These are phyloP conservation scores for Madurella fahalii DNA, from an alignment of 2,329 filamentous ascomycete species.

Conservation along the genomic window DNA sequence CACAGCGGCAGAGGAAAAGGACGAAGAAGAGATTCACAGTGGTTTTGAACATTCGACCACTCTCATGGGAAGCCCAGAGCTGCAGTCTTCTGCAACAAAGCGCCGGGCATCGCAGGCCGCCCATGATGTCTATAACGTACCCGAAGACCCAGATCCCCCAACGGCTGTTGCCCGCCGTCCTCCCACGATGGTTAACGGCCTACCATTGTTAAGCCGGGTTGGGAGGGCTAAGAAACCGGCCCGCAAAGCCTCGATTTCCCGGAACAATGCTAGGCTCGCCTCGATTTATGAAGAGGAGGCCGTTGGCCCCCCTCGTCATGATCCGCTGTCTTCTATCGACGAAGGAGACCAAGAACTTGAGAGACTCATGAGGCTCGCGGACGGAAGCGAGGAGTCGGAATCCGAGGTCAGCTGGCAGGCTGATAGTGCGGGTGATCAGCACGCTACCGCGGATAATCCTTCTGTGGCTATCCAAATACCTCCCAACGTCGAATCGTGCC, in stretches of 20 bases:
- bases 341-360: neutral
- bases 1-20: neutral
- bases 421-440: neutral
- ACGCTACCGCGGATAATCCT: neutral
- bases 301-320: neutral
- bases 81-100: conserved; percentile 4
- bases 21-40: neutral
- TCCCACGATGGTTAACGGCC: neutral
- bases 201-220: neutral
- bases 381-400: neutral
- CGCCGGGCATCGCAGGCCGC: neutral
- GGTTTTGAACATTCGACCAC: neutral
- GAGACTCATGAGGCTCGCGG: neutral
- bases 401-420: neutral
- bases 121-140: neutral
- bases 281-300: neutral
- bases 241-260: neutral
- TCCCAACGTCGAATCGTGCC: neutral
- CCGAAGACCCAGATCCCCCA: neutral
- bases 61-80: neutral
- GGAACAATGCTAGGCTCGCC: neutral
- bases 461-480: neutral
- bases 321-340: neutral
- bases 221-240: neutral
- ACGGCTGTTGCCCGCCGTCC: neutral